A percentile compares a stretch with the other conserved stretches of the same genome.
These are phyloP conservation scores for Eucalyptus polyanthemos DNA, from an alignment of 345 rosid genomes.

Conservation along the genomic window DNA sequence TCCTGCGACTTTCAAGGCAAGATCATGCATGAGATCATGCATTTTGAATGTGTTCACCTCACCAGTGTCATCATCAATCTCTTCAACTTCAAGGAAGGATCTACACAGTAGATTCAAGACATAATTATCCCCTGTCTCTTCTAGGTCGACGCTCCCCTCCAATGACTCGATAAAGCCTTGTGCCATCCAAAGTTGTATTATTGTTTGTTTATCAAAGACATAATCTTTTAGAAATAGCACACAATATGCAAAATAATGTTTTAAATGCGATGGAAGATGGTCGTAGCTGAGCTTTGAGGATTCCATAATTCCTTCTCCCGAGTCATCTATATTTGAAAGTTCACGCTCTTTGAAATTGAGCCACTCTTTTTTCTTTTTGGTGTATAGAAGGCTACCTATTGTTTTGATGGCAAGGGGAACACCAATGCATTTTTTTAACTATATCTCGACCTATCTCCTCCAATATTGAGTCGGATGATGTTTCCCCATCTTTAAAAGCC, in stretches of 20 bases:
- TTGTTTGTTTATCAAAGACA: background rate
- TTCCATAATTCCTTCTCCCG: background rate
- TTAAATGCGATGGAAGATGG: slow-evolving; percentile 2
- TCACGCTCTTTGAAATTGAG: background rate
- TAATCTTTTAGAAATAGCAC: background rate
- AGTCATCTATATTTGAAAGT: background rate
- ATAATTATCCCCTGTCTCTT: background rate
- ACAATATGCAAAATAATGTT: slow-evolving; percentile 11
- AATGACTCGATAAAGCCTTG: background rate
- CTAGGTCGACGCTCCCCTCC: background rate
- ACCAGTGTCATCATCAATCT: accelerated
- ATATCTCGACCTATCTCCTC: background rate
- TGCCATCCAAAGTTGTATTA: slow-evolving; percentile 17
- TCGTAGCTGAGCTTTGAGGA: slow-evolving; percentile 1
- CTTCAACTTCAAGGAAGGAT: background rate
- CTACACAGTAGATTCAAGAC: background rate
- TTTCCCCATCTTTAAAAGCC: background rate
- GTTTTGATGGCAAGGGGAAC: slow-evolving; percentile 8
- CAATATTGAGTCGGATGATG: background rate
- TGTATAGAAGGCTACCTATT: background rate
- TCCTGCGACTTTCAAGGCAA: background rate
- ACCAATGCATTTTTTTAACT: background rate
- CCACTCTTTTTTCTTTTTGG: background rate
- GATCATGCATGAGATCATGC: background rate
- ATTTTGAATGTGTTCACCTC: background rate